A percentile compares a stretch with the other conserved stretches of the same genome.
phyloP scores from a whole-genome alignment of 73 alveolate species.

The Paramecium sexaurelia region DNA sequence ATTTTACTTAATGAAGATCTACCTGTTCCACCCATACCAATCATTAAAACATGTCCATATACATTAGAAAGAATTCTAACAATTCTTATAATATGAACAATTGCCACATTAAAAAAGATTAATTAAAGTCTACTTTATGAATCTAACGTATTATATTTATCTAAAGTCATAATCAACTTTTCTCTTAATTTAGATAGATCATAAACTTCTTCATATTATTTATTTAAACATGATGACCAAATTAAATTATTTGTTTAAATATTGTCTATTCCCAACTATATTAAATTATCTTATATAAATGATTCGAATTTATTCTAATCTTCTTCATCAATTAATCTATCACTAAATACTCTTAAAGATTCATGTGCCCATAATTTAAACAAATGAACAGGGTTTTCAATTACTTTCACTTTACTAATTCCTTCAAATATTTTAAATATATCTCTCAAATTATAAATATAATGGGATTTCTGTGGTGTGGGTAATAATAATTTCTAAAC shows the following conservation, averaged over 20 bases:
- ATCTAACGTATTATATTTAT: conserved; percentile 78
- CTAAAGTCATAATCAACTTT: conserved; percentile 33
- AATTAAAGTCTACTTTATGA: conserved; percentile 71
- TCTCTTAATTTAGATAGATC: conserved; percentile 63
- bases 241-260: conserved; percentile 86
- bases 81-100: conserved; percentile 79
- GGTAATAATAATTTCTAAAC: conserved; percentile 79
- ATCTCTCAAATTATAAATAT: conserved; percentile 90
- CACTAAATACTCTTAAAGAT: conserved; percentile 91
- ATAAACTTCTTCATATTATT: conserved; percentile 60
- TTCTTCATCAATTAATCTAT: conserved; percentile 77
- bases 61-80: conserved; percentile 79
- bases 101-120: conserved; percentile 80
- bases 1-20: conserved; percentile 74
- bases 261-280: conserved; percentile 89
- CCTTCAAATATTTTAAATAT: conserved; percentile 95
- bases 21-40: conserved; percentile 90
- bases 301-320: conserved; percentile 79
- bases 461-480: conserved; percentile 94
- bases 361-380: conserved; percentile 97
- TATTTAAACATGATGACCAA: conserved; percentile 85
- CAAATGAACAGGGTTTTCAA: conserved; percentile 66
- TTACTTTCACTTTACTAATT: conserved; percentile 73
- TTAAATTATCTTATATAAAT: conserved; percentile 76
- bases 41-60: conserved; percentile 82